Percentiles rank a stretch among this genome's conserved stretches.
Evolutionary conservation across 176 grass and related monocot species (phyloP).

Genomic region (Aegilops sharonensis): DNA sequence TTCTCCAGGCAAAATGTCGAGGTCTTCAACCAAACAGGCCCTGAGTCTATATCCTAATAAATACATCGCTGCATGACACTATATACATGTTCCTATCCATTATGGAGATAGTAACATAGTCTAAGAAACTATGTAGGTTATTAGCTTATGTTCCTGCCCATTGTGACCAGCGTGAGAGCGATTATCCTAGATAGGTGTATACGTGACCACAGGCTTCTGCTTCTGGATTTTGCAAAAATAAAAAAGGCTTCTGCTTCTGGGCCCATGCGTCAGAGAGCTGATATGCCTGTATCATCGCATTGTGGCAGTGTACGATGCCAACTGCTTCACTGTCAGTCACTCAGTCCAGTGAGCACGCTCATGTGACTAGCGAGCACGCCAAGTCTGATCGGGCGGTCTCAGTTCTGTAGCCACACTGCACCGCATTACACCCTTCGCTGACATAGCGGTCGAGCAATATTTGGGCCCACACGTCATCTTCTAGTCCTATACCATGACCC

Average conservation of each 20-base stretch:
- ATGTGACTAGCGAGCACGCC: slow-evolving; percentile 25
- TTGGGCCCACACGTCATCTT: neutral
- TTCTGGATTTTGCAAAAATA: neutral
- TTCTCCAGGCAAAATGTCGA: too few species aligned
- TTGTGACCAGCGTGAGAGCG: too few species aligned
- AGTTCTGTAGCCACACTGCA: neutral
- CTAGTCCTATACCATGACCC: neutral
- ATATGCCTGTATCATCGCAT: neutral
- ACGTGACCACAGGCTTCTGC: neutral
- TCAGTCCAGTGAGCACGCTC: slow-evolving; percentile 13
- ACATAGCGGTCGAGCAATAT: rapidly evolving
- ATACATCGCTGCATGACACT: too few species aligned
- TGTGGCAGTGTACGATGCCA: neutral
- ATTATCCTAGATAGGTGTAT: too few species aligned
- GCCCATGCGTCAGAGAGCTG: neutral
- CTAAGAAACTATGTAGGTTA: too few species aligned
- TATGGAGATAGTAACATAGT: too few species aligned
- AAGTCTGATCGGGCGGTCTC: neutral
- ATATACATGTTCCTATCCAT: too few species aligned
- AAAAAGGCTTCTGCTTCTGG: neutral
- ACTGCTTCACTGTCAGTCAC: slow-evolving; percentile 12
- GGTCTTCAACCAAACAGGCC: too few species aligned
- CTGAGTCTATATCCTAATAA: too few species aligned
- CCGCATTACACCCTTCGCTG: neutral
- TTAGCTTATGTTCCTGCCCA: too few species aligned